Evolutionary conservation across 441 rosid species (phyloP).

Genomic region (Adansonia madagascariensis): DNA sequence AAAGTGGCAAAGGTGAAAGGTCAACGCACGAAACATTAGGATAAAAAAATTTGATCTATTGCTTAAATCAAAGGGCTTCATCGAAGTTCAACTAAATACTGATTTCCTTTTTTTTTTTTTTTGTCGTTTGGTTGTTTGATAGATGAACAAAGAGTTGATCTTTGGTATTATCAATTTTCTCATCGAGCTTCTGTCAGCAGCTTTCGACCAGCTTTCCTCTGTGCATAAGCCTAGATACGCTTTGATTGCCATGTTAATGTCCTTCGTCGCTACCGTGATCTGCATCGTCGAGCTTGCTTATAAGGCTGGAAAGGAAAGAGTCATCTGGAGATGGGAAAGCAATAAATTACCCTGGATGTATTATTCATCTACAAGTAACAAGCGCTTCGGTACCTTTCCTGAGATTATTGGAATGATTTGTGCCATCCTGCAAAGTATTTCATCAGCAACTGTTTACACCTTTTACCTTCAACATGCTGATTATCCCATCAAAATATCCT

Average conservation of each 20-base stretch:
- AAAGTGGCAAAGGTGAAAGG: background rate
- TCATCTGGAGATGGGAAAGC: background rate
- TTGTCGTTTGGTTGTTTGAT: background rate
- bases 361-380: background rate
- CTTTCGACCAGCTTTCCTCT: slow-evolving; percentile 22
- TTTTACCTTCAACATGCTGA: background rate
- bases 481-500: background rate
- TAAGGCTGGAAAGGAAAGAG: background rate
- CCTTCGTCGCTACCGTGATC: background rate
- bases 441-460: background rate
- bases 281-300: background rate
- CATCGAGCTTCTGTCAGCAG: slow-evolving; percentile 5
- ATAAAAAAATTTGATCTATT: background rate
- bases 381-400: background rate
- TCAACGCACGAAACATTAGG: background rate
- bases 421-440: background rate
- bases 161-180: background rate
- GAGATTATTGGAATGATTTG: background rate
- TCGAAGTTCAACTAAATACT: background rate
- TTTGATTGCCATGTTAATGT: background rate
- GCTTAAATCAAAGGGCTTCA: background rate
- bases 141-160: background rate
- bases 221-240: background rate
- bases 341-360: background rate
- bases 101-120: background rate